Base-by-base conservation (phyloP, 768 basidiomycete species). In the Cyathus striatus region DNA sequence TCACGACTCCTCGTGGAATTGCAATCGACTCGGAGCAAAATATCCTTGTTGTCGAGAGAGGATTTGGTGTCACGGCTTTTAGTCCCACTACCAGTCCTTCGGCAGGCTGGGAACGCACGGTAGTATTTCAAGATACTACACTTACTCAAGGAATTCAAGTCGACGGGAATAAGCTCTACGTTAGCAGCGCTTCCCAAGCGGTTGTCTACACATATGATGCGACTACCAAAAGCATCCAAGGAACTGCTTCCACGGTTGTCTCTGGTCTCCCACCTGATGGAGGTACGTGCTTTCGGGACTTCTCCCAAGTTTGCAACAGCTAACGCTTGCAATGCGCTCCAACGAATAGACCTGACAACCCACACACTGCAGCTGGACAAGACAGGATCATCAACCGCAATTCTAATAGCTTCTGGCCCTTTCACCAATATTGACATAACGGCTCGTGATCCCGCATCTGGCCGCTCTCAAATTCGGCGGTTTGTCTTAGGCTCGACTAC, bases 111-210 rank as follows among this genome's bases (percentile, higher is more conserved):
- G 54, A 64, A 26, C 64, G 70, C 2, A 62, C 57, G 3, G 53
- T 72, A 12, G 66, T 72, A 12, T 47, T 71, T 18, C 41, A 52
- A 21, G 68, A 68, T 44, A 23, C 63, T 7, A 50, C 48, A 21
- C 55, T 72, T 16, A 74, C 69, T 6, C 70, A 72, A 36, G 72
- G 69, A 3, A 71, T 74, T 22, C 61, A 67, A 45, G 43, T 72
- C 20, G 62, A 68, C 32, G 64, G 57, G 0, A 43, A 46, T 10
- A 38, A 47, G 24, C 50, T 72, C 17, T 72, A 69, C 40, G 63
- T 69, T 33, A 71, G 68, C 51, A 71, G 66, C 1, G 62, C 64
- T 0, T 56, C 50, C 3, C 52, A 58, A 6, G 64, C 64, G 5
- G 53, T 69, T 7, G 40, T 56, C 2, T 73, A 68, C 41, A 37